Conservation (phyloP, 306 rosid genomes). For the Hippophae tibetana region DNA sequence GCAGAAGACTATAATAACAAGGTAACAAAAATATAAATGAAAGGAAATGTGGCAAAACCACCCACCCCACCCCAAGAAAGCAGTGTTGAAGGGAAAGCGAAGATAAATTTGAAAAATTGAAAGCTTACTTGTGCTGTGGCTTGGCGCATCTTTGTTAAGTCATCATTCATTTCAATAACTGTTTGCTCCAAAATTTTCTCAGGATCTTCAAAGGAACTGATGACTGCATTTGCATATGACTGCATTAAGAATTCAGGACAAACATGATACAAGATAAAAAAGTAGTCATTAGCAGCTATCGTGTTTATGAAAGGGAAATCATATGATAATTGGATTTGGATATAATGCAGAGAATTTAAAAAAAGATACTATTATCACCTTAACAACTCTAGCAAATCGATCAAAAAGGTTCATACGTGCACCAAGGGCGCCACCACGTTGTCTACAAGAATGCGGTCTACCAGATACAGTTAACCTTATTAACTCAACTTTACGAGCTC, state of each 20-base stretch:
- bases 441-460: constrained; percentile 22
- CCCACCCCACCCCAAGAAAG: neutral
- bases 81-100: neutral
- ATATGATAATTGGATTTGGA: constrained; percentile 3
- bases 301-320: constrained; percentile 15
- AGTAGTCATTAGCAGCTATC: constrained; percentile 10
- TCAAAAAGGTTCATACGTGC: constrained; percentile 78
- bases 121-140: constrained; percentile 88
- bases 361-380: constrained; percentile 38
- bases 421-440: constrained; percentile 65
- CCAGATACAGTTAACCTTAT: constrained; percentile 31
- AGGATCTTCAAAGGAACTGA: constrained; percentile 89
- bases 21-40: neutral
- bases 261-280: constrained; percentile 8
- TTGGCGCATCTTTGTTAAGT: constrained; percentile 93
- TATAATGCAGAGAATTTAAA: neutral
- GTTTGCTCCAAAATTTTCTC: constrained; percentile 95
- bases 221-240: constrained; percentile 90
- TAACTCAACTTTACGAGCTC: constrained; percentile 31
- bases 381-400: constrained; percentile 76
- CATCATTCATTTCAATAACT: constrained; percentile 92
- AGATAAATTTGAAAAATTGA: neutral
- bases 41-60: neutral
- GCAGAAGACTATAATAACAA: too few relatives aligned
- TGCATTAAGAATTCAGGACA: constrained; percentile 32